Base-by-base conservation (phyloP, 129 eudicot genomes). In the Cynara cardunculus region DNA sequence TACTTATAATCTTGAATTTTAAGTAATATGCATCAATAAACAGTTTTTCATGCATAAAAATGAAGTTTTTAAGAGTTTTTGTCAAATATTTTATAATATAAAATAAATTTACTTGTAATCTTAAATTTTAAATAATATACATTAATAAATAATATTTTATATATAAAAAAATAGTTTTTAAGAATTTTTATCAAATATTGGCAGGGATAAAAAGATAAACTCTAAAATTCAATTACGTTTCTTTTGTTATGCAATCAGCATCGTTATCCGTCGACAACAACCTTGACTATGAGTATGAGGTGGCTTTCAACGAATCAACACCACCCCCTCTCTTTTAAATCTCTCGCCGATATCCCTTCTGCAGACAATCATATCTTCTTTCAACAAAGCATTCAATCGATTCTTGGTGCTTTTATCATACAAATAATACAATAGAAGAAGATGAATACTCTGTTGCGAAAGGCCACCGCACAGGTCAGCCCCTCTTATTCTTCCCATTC, bases 391-490 rank as follows among this genome's bases (percentile, higher is more conserved):
- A 22, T 25, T 69, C 69, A 46, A 24, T 71, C 77, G n/a, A 69
- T 69, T 79, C 24, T 71, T 21, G 21, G 24, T 18, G 24, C 31
- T 16, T 11, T 44, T 28, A 25, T 44, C 26, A 25, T 22, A 27
- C 61, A 18, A 18, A 1, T 18, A 26, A 3, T 14, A 18, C 18
- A 18, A 13, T 18, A 12, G 19, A 14, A 27, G 27, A 81, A 22
- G 80, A 83, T 83, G 86, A 83, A 72, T 19, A 71, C 16, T 78
- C 82, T 83, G 16, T 16, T 83, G 25, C 82, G 86, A 77, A 72
- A 71, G 18, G 86, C 82, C n/a, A 22, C 78, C 0, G 8, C 82
- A 61, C 86, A 83, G 86, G 86, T 83, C 73, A 59, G 75, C 7
- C 67, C 49, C 64, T 71, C 28, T 41, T 61, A 24, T 72, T 59